Base-by-base conservation (phyloP, 2,329 filamentous ascomycete species). In the Alternaria dauci region DNA sequence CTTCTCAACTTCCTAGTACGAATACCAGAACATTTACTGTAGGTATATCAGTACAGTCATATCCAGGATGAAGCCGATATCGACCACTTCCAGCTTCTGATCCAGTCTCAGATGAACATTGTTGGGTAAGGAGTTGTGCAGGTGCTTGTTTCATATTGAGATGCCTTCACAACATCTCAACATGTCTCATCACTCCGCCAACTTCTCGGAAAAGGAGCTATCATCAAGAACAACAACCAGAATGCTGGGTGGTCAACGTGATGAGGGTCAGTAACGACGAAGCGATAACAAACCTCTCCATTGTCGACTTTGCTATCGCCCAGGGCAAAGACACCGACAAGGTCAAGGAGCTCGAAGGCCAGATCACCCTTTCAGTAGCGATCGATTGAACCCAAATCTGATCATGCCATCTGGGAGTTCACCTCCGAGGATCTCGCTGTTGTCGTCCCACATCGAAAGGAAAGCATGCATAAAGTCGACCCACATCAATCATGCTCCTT, bases 301-400 rank as follows among this genome's bases (percentile, higher is more conserved):
- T 63, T 16, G 66, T 68, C 23, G 67, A 74, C 32, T 77, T 66
- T 34, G 63, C 70, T 2, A 42, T 43, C 63, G 16, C 69, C 67
- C 53, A 75, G 71, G 65, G 62, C 59, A 69, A 75, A 53, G 70
- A 74, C 25, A 68, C 67, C 1, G 51, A 56, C 5, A 41, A 58
- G 9, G 48, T 72, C 53, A 69, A 78, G 41, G 66, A 68, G 36
- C 75, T 67, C 36, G 77, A 79, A 48, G 76, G 75, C 26, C 75
- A 78, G 63, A 62, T 79, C 62, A 66, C 62, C 30, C 30, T 74
- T 5, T 43, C 56, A 1, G 51, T 72, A 41, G 46, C 59, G 50
- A 65, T 48, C 59, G 50, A 65, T 74, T 34, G 59, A 69, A 18
- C 52, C 63, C 8, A 63, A 69, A 25, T 61, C 65, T 1, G 54